phyloP scores from a whole-genome alignment of 1,284 basidiomycete genomes.

The Chalciporus sp. region DNA sequence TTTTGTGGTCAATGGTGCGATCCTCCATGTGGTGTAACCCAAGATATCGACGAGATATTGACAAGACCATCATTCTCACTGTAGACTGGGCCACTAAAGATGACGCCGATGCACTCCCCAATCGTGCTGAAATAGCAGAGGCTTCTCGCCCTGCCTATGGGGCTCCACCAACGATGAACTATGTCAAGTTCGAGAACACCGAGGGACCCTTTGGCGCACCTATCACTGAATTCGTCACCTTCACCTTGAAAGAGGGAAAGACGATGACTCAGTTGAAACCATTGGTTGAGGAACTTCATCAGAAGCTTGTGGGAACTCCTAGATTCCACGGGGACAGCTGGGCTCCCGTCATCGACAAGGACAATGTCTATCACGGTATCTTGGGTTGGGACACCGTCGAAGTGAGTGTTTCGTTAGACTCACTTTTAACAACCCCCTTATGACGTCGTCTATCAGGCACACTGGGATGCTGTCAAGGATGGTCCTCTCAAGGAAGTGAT shows the following conservation, averaged over 20 bases:
- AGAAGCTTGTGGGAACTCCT: conserved; percentile 19
- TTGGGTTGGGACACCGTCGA: conserved; percentile 36
- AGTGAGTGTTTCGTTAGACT: conserved; percentile 14
- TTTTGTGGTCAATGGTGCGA: conserved; percentile 34
- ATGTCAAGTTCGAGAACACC: conserved; percentile 28
- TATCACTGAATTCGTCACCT: conserved; percentile 37
- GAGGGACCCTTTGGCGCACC: conserved; percentile 27
- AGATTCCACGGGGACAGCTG: conserved; percentile 35
- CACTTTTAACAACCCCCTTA: background rate
- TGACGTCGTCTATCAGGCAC: conserved; percentile 26
- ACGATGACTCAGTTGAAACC: conserved; percentile 20
- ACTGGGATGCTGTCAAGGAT: conserved; percentile 31
- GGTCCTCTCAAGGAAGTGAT: conserved; percentile 31
- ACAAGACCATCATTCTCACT: conserved; percentile 5
- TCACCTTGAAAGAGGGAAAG: conserved; percentile 30
- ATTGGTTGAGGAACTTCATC: conserved; percentile 28
- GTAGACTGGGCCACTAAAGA: conserved; percentile 32
- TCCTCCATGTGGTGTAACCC: background rate
- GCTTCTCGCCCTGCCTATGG: conserved; percentile 19
- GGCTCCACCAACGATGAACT: conserved; percentile 16
- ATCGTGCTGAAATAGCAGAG: conserved; percentile 10
- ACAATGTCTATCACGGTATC: conserved; percentile 30
- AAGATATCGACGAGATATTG: background rate
- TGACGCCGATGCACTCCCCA: conserved; percentile 14
- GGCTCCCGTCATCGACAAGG: conserved; percentile 24